phyloP scores from a whole-genome alignment of 1,284 basidiomycete species.

The Moesziomyces sp. region DNA sequence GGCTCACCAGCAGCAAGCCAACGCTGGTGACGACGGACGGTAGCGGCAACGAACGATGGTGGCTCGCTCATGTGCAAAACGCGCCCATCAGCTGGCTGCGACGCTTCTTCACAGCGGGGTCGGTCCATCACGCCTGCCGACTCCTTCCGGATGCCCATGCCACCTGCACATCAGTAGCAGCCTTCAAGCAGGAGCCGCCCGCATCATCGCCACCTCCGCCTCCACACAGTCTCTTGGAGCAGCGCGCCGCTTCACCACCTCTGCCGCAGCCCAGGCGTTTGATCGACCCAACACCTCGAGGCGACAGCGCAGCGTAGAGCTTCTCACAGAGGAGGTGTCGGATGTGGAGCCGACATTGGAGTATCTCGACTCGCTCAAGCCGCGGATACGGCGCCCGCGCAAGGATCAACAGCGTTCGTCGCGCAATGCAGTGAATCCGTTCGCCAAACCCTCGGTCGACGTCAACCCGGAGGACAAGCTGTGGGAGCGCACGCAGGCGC shows the following conservation, averaged over 20 bases:
- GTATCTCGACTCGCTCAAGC: slow-evolving; percentile 47
- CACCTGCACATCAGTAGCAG: background rate
- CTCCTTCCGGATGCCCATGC: slow-evolving; percentile 13
- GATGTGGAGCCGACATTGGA: slow-evolving; percentile 39
- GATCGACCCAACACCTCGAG: background rate
- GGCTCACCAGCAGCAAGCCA: background rate
- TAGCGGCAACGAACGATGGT: slow-evolving; percentile 9
- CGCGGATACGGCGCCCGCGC: background rate
- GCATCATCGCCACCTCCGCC: too few relatives aligned
- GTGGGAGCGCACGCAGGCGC: slow-evolving; percentile 34
- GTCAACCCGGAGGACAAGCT: slow-evolving; percentile 27
- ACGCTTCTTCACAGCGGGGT: slow-evolving; percentile 21
- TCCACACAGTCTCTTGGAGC: background rate
- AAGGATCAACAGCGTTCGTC: slow-evolving; percentile 2
- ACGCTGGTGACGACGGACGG: slow-evolving; percentile 13
- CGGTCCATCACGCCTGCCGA: slow-evolving; percentile 29
- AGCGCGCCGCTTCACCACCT: background rate
- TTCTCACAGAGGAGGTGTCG: slow-evolving; percentile 24
- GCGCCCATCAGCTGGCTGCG: slow-evolving; percentile 29
- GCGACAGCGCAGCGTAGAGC: slow-evolving; percentile 1
- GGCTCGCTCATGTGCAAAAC: slow-evolving; percentile 23
- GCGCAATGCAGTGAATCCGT: slow-evolving; percentile 14
- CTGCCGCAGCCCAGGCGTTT: background rate
- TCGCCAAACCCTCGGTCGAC: slow-evolving; percentile 16
- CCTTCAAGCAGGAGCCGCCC: background rate